Conservation (phyloP, 78 protist genomes). For the Dictyostelium brefeldianum region DNA sequence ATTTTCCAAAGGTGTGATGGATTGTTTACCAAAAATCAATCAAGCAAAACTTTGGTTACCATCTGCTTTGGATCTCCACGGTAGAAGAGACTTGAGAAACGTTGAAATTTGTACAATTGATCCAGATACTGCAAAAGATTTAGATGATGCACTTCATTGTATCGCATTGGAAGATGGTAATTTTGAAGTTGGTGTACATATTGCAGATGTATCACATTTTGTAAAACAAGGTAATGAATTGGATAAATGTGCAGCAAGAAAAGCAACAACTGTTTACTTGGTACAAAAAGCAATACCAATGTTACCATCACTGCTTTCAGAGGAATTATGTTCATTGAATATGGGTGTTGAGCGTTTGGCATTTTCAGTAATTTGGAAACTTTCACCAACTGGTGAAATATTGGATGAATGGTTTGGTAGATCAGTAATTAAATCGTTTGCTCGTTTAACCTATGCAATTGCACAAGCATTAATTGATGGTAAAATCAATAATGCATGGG, state of each 20-base stretch:
- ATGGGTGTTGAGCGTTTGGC: constrained; percentile 95
- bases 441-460: constrained; percentile 89
- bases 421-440: constrained; percentile 94
- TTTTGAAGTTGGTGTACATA: constrained; percentile 94
- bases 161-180: constrained; percentile 70
- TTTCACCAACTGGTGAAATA: constrained; percentile 82
- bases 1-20: constrained; percentile 70
- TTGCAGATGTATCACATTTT: constrained; percentile 97
- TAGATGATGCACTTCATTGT: constrained; percentile 95
- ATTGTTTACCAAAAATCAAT: constrained; percentile 61
- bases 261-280: constrained; percentile 93
- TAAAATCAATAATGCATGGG: constrained; percentile 7
- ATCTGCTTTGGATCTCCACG: constrained; percentile 39
- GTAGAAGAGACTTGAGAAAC: constrained; percentile 86
- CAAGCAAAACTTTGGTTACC: constrained; percentile 43
- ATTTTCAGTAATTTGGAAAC: constrained; percentile 87
- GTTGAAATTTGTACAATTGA: constrained; percentile 93
- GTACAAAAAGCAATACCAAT: constrained; percentile 94
- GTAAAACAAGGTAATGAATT: constrained; percentile 81
- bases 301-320: constrained; percentile 92
- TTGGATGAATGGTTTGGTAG: constrained; percentile 82
- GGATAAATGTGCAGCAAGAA: constrained; percentile 87
- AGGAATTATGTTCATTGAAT: constrained; percentile 93
- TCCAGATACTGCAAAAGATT: constrained; percentile 95
- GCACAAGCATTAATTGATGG: constrained; percentile 90